Percentiles rank a stretch among this genome's conserved stretches.
These are phyloP conservation scores for Entelexis paramagnoliae DNA, from an alignment of 1,139 yeast genomes.

Conservation along the genomic window DNA sequence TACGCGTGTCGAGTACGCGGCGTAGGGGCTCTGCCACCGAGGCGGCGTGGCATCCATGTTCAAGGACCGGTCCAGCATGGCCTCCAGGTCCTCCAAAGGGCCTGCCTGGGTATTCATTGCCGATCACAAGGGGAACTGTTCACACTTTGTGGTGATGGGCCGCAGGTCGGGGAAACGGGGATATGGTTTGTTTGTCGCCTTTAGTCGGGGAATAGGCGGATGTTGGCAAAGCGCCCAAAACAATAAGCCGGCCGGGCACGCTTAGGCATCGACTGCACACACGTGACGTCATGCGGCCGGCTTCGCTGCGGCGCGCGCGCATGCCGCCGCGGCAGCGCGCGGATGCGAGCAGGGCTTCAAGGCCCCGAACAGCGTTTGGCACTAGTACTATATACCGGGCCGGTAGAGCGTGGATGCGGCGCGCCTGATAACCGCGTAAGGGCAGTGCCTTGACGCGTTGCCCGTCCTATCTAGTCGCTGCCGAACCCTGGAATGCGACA, in stretches of 20 bases:
- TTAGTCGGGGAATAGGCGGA: neutral
- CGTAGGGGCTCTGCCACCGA: constrained; percentile 15
- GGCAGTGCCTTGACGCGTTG: too few species aligned
- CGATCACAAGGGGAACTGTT: neutral
- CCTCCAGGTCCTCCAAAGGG: constrained; percentile 19
- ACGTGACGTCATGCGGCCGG: neutral
- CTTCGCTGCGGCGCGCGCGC: too few species aligned
- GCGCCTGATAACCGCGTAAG: too few species aligned
- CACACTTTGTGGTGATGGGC: neutral
- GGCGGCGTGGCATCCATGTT: constrained; percentile 17
- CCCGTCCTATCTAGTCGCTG: neutral
- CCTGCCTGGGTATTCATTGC: constrained; percentile 7
- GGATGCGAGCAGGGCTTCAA: too few species aligned
- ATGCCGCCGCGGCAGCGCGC: too few species aligned
- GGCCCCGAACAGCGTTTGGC: too few species aligned
- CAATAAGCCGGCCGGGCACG: neutral
- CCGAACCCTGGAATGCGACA: neutral
- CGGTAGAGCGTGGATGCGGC: too few species aligned
- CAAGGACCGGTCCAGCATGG: constrained; percentile 19
- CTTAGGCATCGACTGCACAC: neutral
- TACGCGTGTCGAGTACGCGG: neutral
- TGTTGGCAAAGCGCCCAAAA: neutral
- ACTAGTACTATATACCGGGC: too few species aligned
- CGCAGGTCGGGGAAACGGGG: neutral
- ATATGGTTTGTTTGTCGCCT: neutral